A percentile compares a stretch with the other conserved stretches of the same genome.
These are phyloP conservation scores for Neurospora sp. DNA, from an alignment of 495 filamentous ascomycete genomes.

Conservation along the genomic window DNA sequence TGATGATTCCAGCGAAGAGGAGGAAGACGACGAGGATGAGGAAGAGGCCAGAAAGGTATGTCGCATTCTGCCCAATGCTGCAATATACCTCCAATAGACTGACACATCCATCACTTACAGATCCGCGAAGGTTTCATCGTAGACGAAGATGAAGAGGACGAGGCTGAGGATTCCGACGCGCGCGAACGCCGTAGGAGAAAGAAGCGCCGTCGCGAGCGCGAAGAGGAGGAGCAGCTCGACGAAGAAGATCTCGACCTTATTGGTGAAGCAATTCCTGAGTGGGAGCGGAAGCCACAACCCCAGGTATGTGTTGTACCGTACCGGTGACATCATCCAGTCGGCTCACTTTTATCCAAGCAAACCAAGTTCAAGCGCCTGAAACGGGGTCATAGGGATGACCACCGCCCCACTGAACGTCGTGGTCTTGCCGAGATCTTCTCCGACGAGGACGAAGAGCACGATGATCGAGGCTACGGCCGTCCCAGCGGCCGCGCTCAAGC, in stretches of 20 bases:
- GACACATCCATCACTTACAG: slow-evolving; percentile 28
- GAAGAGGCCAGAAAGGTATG: slow-evolving; percentile 53
- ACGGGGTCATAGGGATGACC: slow-evolving; percentile 69
- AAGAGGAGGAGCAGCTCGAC: slow-evolving; percentile 82
- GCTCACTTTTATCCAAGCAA: slow-evolving; percentile 30
- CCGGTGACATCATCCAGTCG: background rate
- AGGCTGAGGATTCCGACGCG: slow-evolving; percentile 54
- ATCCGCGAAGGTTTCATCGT: slow-evolving; percentile 93
- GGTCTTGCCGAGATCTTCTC: slow-evolving; percentile 87
- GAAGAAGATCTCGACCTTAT: slow-evolving; percentile 96
- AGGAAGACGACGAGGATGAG: slow-evolving; percentile 92
- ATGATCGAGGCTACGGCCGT: slow-evolving; percentile 43
- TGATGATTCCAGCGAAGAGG: slow-evolving; percentile 88
- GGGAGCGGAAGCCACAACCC: slow-evolving; percentile 49
- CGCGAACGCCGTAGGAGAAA: slow-evolving; percentile 55
- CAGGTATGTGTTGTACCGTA: slow-evolving; percentile 41
- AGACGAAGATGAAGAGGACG: slow-evolving; percentile 73
- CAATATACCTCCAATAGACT: background rate
- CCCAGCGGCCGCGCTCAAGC: slow-evolving; percentile 43
- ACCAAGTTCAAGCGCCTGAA: slow-evolving; percentile 92
- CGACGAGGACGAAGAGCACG: slow-evolving; percentile 82
- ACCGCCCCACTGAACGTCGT: slow-evolving; percentile 49
- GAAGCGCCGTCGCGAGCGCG: slow-evolving; percentile 61
- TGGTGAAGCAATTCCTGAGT: slow-evolving; percentile 61
- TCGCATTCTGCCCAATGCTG: background rate